phyloP scores from a whole-genome alignment of 1,139 yeast genomes.

The Yamadazyma dushanensis region DNA sequence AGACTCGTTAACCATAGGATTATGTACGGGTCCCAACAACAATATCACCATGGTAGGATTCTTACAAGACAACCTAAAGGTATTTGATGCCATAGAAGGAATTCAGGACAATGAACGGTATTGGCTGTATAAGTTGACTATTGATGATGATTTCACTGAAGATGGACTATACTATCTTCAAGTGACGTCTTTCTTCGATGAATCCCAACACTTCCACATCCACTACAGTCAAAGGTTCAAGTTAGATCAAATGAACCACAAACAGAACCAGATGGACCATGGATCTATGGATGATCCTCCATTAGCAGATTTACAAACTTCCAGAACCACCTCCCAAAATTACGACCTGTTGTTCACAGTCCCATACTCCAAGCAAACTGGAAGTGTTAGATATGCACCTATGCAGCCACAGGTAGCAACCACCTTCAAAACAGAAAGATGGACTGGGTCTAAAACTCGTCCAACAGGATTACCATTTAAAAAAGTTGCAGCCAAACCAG shows the following conservation, averaged over 20 bases:
- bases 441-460: conserved; percentile 44
- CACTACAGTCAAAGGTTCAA: conserved; percentile 21
- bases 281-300: conserved; percentile 40
- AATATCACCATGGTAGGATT: conserved; percentile 9
- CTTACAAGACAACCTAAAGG: conserved; percentile 3
- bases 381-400: conserved; percentile 75
- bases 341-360: conserved; percentile 23
- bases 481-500: conserved; percentile 4
- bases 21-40: conserved; percentile 16
- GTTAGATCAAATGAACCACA: conserved; percentile 23
- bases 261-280: conserved; percentile 6
- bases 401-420: conserved; percentile 83
- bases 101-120: neutral
- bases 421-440: conserved; percentile 61
- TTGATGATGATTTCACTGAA: conserved; percentile 5
- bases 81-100: conserved; percentile 5
- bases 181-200: conserved; percentile 8
- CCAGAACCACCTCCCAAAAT: conserved; percentile 21
- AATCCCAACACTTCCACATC: conserved; percentile 13
- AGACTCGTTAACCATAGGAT: conserved; percentile 8
- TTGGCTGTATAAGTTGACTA: conserved; percentile 8
- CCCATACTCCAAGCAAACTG: conserved; percentile 75
- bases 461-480: conserved; percentile 3
- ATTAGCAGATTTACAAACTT: conserved; percentile 22
- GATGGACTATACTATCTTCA: conserved; percentile 18